Base-by-base conservation (phyloP, 2,329 filamentous ascomycete genomes). In the Tolypocladium sp. region DNA sequence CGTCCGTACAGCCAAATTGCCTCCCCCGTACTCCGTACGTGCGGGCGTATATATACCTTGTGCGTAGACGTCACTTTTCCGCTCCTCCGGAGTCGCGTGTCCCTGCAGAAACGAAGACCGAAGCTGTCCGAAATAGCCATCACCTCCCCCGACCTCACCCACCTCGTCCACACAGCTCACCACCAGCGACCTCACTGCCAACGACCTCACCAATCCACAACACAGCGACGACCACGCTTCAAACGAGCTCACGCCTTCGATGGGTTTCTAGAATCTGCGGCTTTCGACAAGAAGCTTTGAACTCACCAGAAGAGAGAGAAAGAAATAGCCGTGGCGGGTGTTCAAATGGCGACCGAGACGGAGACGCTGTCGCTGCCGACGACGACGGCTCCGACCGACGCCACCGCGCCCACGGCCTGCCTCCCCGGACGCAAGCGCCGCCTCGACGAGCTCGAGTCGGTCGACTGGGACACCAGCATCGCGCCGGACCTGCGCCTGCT, bases 391-490 rank as follows among this genome's bases (percentile, higher is more conserved):
- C 66, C 71, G 25, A 70, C 71, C 49, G 69, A 71, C 30, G 59
- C 69, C 58, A 63, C 67, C 42, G 66, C 67, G 57, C 68, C 53
- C 38, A 51, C 67, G 27, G 64, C 68, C 61, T 70, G 68, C 60
- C 55, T 44, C 9, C 13, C 54, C 3, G 37, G n/a, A 52, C 46
- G 56, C 46, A 60, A 59, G 7, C 56, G 57, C 60, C 62, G 58
- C 56, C 60, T 59, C 46, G 60, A 59, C 35, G 61, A 64, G 15
- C 57, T 62, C 58, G 52, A 63, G 12, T 27, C 59, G 8, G 60
- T 57, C 35, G 69, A 70, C 57, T 71, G 71, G 70, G 71, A 73
- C 60, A 68, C 70, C 2, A 65, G 64, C 56, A 63, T 67, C 60
- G 65, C 61, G 37, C 61, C 65, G 4, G 58, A 22, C 33, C 58